Conservation (phyloP, 2,329 filamentous ascomycete genomes). For the Phoma sp. region DNA sequence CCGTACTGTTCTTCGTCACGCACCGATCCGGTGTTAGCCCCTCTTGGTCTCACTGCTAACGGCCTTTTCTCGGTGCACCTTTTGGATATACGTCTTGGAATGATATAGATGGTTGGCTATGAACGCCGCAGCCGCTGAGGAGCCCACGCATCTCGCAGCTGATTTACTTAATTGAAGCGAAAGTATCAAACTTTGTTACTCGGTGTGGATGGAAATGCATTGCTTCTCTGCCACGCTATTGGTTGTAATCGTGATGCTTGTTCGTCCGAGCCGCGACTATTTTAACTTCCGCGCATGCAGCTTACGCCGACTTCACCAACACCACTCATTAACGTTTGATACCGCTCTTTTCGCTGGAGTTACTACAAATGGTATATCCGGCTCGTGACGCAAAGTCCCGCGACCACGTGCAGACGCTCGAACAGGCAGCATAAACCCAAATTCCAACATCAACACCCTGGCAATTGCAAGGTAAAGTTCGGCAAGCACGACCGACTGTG, state of each 20-base stretch:
- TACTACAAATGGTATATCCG: not conserved
- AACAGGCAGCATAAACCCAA: constrained; percentile 1
- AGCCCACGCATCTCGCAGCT: constrained; percentile 17
- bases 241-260: not conserved
- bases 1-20: constrained; percentile 1
- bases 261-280: not conserved
- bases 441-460: not conserved
- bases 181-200: constrained; percentile 11
- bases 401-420: not conserved
- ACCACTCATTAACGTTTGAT: not conserved
- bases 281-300: not conserved
- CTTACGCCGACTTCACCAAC: not conserved
- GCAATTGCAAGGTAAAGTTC: not conserved
- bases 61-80: constrained; percentile 22
- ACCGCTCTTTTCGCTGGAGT: not conserved
- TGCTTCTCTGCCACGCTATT: constrained; percentile 1
- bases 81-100: constrained; percentile 17
- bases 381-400: not conserved
- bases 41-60: constrained; percentile 19
- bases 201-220: not conserved
- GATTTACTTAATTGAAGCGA: constrained; percentile 16
- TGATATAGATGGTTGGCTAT: constrained; percentile 26
- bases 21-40: constrained; percentile 18
- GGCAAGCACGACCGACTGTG: not conserved
- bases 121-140: constrained; percentile 11